Evolutionary conservation across 2,329 filamentous ascomycete genomes (phyloP), one percentile per base, ranked within the genome.

Genomic region (Thielaviopsis musarum): DNA sequence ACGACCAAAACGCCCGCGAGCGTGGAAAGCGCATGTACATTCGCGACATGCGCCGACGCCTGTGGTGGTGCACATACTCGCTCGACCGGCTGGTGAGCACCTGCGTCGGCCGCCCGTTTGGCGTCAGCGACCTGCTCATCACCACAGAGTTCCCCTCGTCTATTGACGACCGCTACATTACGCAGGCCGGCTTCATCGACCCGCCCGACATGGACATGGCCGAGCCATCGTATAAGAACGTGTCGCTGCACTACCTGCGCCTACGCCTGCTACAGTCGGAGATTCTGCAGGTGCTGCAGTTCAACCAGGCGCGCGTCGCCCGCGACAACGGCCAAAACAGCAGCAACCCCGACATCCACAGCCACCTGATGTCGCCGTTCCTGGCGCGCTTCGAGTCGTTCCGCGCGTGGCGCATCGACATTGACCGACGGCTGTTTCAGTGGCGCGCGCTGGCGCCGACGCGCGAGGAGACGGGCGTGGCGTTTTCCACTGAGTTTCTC

Each of bases 1-100:
- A 21, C 26, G 5, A 22, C 13, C 9, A 13, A n/a, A 13, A 45
- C 64, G 71, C 66, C 62, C 70, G 72, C 66, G 76, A 70, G 77
- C 87, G 74, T 70, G 84, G 70, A 76, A 80, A 87, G 55, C 80
- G 88, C 60, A 82, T 95, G 70, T 96, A 89, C 79, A 78, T 89
- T 48, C 83, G 91, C 58, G 93, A 97, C 69, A 78, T 95, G 63
- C 83, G 90, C 57, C 80, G 91, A 60, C 81, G 91, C 34, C 75
- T 97, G 15, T 97, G 91, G 90, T 97, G 93, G 91, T 95, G 90
- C 72, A 91, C 91, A 1, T 97, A 97, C 71, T 91, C 88, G 5
- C 82, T 97, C 59, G 91, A 97, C 70, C 82, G 91, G n/a, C 82
- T 97, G 5, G 91, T 97, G 56, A 93, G 89, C 67, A 91, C 89